Percentiles rank a stretch among this genome's conserved stretches.
phyloP scores from a whole-genome alignment of 805 yeast genomes.

The Saccharomycopsis guyanensis region DNA sequence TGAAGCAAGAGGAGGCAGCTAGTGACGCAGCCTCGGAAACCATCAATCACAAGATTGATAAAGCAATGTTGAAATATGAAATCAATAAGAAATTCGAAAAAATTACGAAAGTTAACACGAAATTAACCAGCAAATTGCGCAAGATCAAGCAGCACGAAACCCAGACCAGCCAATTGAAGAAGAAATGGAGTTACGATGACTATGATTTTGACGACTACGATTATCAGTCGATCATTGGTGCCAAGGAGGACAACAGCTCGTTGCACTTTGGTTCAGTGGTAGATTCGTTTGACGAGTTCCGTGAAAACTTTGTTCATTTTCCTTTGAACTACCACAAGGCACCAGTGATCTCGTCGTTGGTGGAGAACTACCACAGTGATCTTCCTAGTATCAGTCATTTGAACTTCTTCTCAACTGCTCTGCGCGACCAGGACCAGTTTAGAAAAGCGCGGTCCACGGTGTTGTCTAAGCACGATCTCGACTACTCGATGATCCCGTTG shows the following conservation, averaged over 20 bases:
- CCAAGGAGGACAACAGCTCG: constrained; percentile 3
- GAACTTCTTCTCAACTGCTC: constrained; percentile 7
- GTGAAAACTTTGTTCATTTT: constrained; percentile 15
- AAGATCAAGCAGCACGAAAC: constrained; percentile 26
- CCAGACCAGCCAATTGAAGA: constrained; percentile 24
- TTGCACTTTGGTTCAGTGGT: too few relatives aligned
- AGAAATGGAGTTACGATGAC: constrained; percentile 39
- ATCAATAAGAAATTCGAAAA: constrained; percentile 19
- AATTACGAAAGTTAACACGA: constrained; percentile 15
- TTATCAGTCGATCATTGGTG: constrained; percentile 21
- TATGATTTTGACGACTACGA: constrained; percentile 26
- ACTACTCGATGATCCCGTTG: constrained; percentile 38
- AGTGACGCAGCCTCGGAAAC: background rate
- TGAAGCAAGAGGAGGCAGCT: background rate
- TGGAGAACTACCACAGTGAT: constrained; percentile 16
- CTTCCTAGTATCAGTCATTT: constrained; percentile 13
- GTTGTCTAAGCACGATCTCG: constrained; percentile 31
- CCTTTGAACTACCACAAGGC: constrained; percentile 17
- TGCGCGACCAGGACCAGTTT: constrained; percentile 29
- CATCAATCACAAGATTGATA: constrained; percentile 8
- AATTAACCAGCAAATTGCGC: constrained; percentile 21
- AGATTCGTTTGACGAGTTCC: constrained; percentile 2
- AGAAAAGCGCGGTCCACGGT: constrained; percentile 35
- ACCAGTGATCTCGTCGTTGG: constrained; percentile 14
- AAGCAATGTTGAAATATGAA: constrained; percentile 8